Evolutionary conservation across 495 filamentous ascomycete species (phyloP).

Genomic region (Penicillium verhagenii): DNA sequence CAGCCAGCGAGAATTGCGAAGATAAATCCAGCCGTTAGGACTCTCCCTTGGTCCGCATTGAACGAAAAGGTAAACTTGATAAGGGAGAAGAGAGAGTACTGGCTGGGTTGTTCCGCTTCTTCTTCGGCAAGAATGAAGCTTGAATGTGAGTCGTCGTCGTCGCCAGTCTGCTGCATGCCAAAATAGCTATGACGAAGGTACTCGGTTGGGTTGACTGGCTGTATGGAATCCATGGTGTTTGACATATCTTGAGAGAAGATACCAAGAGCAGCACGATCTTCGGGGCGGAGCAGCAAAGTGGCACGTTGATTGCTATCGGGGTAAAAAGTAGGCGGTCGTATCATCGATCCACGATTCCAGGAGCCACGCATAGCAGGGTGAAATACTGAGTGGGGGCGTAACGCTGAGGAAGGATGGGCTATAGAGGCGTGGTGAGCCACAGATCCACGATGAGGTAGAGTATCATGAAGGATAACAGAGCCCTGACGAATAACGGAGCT

Average conservation of each 20-base stretch:
- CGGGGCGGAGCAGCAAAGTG: constrained; percentile 3
- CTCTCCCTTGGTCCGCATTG: constrained; percentile 69
- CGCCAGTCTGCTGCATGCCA: constrained; percentile 31
- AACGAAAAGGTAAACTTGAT: constrained; percentile 82
- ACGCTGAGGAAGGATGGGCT: background rate
- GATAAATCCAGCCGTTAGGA: constrained; percentile 75
- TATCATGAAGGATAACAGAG: background rate
- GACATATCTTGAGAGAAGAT: constrained; percentile 18
- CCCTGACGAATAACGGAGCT: background rate
- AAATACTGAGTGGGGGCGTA: background rate
- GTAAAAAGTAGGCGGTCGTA: background rate
- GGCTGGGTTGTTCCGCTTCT: constrained; percentile 41
- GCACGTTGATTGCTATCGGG: background rate
- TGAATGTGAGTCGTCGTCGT: constrained; percentile 70
- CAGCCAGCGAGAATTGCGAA: constrained; percentile 79
- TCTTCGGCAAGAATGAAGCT: constrained; percentile 63
- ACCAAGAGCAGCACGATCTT: constrained; percentile 15
- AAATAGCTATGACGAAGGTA: constrained; percentile 2
- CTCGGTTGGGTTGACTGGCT: constrained; percentile 1
- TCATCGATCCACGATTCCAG: background rate
- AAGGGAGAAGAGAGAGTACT: constrained; percentile 78
- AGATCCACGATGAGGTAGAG: background rate
- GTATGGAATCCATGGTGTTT: constrained; percentile 1
- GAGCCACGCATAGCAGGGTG: constrained; percentile 2
- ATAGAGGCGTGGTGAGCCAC: background rate